Base-by-base conservation (phyloP, 352 stramenopile species). In the Pythium angustatum region DNA sequence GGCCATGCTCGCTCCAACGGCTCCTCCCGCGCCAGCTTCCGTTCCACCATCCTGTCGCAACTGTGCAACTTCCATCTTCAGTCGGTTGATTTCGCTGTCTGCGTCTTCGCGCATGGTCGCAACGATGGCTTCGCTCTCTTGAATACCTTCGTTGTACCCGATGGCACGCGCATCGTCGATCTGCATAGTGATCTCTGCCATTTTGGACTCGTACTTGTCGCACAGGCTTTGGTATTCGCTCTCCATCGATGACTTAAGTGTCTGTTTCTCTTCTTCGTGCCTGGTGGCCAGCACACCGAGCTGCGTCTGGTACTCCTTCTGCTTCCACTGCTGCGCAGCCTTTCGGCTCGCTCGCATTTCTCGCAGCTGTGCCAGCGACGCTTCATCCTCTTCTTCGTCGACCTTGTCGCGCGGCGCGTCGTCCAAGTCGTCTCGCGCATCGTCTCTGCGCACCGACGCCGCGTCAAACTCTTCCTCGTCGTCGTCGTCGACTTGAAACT, bases 121-220 rank as follows among this genome's bases (percentile, higher is more conserved):
- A 2, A 92, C 67, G 62, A 93, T 87, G 12, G 70, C 56, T 45
- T 93, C 83, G 68, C 84, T 95, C 58, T 93, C 84, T 4, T 78
- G 70, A 38, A 93, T 88, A 0, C 86, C 86, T 55, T 87, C 84
- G 41, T 93, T 80, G 52, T 92, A 93, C 0, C 86, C 86, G 14
- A 66, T 56, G 0, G 81, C 83, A 9, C 77, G 69, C 0, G 86
- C 83, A n/a, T 85, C 84, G 45, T 93, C 83, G 44, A 95, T 85
- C 56, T 93, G 84, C 56, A 85, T 71, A n/a, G 80, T 91, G 15
- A 75, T 70, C 57, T 87, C 75, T 1, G 64, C 64, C 81, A 93
- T 91, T 66, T 83, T 93, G 28, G 62, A 66, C 61, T 93, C 84
- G 62, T 91, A 95, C 7, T 70, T 72, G 44, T 90, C 80, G 61